Evolutionary conservation across 2,329 filamentous ascomycete species (phyloP).

Genomic region (Clarireedia homoeocarpa): DNA sequence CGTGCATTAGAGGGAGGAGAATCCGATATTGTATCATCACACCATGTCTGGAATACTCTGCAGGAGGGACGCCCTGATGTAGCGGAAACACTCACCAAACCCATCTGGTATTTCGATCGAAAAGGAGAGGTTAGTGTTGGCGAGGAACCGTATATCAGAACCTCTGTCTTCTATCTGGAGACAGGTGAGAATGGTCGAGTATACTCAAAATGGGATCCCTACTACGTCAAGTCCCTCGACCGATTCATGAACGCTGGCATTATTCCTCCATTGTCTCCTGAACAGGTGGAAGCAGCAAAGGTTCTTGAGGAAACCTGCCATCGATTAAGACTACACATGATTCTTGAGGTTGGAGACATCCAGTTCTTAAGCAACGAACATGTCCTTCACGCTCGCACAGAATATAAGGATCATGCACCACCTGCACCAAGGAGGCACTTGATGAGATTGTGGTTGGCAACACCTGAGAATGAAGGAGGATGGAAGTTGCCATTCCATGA

Average conservation of each 20-base stretch:
- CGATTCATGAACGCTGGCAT: conserved; percentile 67
- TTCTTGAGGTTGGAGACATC: conserved; percentile 79
- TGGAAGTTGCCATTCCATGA: conserved; percentile 82
- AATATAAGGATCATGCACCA: conserved; percentile 64
- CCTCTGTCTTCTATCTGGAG: conserved; percentile 71
- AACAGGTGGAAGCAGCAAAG: conserved; percentile 58
- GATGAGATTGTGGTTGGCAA: conserved; percentile 77
- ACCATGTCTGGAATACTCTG: conserved; percentile 75
- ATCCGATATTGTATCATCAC: conserved; percentile 70
- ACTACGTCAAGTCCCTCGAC: conserved; percentile 69
- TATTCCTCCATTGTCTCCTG: conserved; percentile 63
- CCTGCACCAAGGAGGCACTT: conserved; percentile 67
- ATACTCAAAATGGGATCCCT: conserved; percentile 85
- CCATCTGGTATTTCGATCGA: conserved; percentile 87
- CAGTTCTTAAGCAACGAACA: conserved; percentile 80
- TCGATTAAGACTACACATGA: conserved; percentile 70
- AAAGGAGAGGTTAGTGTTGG: conserved; percentile 75
- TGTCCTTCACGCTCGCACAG: conserved; percentile 73
- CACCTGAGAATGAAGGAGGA: conserved; percentile 73
- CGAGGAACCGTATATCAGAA: conserved; percentile 66
- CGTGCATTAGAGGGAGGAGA: conserved; percentile 75
- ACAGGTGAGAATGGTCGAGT: conserved; percentile 56
- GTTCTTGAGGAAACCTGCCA: conserved; percentile 72
- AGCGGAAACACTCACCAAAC: conserved; percentile 63
- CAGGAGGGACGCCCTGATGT: conserved; percentile 71